These are phyloP conservation scores for Camellia oleifera DNA, from an alignment of 179 eudicot species.

Conservation along the genomic window DNA sequence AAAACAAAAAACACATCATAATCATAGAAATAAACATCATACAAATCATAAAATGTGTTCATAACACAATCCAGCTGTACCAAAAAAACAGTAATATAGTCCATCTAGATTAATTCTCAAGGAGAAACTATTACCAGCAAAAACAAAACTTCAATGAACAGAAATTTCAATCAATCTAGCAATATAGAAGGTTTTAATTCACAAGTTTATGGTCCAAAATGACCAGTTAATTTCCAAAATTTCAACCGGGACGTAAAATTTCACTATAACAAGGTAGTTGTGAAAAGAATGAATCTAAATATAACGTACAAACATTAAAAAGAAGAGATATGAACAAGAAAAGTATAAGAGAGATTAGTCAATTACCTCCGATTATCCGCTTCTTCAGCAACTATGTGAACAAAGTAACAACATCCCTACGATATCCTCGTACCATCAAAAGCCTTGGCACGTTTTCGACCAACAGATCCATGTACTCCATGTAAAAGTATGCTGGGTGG, in stretches of 20 bases:
- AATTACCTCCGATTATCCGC: neutral
- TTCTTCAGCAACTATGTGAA: conserved; percentile 52
- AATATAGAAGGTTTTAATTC: neutral
- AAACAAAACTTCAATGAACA: neutral
- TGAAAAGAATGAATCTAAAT: conserved; percentile 16
- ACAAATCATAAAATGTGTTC: too few species aligned
- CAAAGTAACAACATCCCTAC: conserved; percentile 89
- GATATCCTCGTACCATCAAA: conserved; percentile 86
- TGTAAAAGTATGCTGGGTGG: conserved; percentile 84
- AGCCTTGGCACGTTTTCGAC: conserved; percentile 96
- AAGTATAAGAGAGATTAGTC: neutral
- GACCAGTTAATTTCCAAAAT: neutral
- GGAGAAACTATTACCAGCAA: neutral
- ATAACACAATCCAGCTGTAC: too few species aligned
- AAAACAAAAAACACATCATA: too few species aligned
- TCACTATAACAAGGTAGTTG: neutral
- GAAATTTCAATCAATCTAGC: neutral
- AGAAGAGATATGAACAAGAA: conserved; percentile 7
- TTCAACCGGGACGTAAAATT: neutral
- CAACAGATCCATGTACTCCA: conserved; percentile 97
- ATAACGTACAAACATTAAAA: neutral
- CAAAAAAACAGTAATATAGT: neutral
- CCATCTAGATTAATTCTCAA: neutral
- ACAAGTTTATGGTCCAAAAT: neutral
- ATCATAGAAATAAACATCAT: too few species aligned